These are phyloP conservation scores for Hanseniaspora pseudoguilliermondii DNA, from an alignment of 805 yeast genomes.

Conservation along the genomic window DNA sequence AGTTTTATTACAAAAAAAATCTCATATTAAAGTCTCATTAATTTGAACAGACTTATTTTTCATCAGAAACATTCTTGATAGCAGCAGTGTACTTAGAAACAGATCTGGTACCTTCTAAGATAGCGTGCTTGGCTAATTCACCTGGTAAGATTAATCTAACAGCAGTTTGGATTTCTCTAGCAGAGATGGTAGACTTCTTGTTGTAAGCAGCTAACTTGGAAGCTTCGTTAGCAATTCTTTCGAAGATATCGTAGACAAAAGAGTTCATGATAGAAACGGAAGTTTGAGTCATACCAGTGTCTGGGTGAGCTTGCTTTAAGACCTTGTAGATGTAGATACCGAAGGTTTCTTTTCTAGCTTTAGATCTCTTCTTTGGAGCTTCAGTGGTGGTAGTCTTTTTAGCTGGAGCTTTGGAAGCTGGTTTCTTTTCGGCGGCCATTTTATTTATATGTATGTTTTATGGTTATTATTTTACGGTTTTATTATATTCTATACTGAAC, in stretches of 20 bases:
- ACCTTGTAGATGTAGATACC: constrained; percentile 97
- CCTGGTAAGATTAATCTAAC: constrained; percentile 96
- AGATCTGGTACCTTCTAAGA: constrained; percentile 97
- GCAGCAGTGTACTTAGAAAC: constrained; percentile 85
- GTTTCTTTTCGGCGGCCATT: constrained; percentile 90
- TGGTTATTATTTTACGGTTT: constrained; percentile 23
- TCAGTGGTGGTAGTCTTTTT: constrained; percentile 80
- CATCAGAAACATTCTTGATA: constrained; percentile 17
- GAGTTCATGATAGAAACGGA: constrained; percentile 99
- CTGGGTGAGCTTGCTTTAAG: constrained; percentile 97
- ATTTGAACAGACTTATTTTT: constrained; percentile 4
- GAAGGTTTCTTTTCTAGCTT: constrained; percentile 95
- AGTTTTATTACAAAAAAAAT: constrained; percentile 11
- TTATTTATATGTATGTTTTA: constrained; percentile 13
- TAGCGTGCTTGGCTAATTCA: constrained; percentile 97
- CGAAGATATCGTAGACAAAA: constrained; percentile 93
- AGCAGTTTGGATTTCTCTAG: constrained; percentile 97
- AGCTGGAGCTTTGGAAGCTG: constrained; percentile 92
- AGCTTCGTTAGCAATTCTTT: constrained; percentile 96
- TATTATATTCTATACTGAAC: constrained; percentile 23
- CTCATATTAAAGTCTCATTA: constrained; percentile 1
- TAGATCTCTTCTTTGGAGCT: constrained; percentile 80
- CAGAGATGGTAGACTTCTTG: constrained; percentile 94
- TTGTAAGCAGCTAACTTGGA: constrained; percentile 97
- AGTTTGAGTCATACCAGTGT: constrained; percentile 97